Conservation (phyloP, 805 yeast genomes). For the Schwanniomyces occidentalis region DNA sequence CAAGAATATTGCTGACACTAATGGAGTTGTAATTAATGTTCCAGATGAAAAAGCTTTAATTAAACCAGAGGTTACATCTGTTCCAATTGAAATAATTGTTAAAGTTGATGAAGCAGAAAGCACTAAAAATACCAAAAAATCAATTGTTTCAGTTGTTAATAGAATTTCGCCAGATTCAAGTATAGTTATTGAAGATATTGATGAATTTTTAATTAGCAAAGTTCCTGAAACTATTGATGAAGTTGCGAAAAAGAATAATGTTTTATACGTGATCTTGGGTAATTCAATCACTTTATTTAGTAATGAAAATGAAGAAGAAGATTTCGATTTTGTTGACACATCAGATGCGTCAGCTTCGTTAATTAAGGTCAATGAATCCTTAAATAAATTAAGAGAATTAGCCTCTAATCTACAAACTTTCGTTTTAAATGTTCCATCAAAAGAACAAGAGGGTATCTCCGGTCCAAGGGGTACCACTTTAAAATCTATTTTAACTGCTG, state of each 20-base stretch:
- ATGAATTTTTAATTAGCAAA: slow-evolving; percentile 53
- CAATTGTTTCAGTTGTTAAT: slow-evolving; percentile 73
- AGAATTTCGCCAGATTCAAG: slow-evolving; percentile 67
- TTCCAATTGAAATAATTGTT: slow-evolving; percentile 64
- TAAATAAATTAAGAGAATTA: slow-evolving; percentile 59
- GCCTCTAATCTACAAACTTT: slow-evolving; percentile 54
- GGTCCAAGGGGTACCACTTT: slow-evolving; percentile 67
- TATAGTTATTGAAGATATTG: slow-evolving; percentile 60
- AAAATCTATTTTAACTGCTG: slow-evolving; percentile 38
- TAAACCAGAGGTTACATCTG: slow-evolving; percentile 39
- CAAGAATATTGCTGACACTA: slow-evolving; percentile 35
- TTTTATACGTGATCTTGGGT: slow-evolving; percentile 62
- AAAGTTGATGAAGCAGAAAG: slow-evolving; percentile 44
- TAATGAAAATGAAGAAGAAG: slow-evolving; percentile 43
- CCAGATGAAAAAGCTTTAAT: slow-evolving; percentile 41
- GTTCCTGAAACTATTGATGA: slow-evolving; percentile 42
- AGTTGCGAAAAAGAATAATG: slow-evolving; percentile 47
- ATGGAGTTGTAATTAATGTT: slow-evolving; percentile 39
- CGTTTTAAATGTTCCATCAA: slow-evolving; percentile 51
- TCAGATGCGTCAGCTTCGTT: slow-evolving; percentile 60
- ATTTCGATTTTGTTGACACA: slow-evolving; percentile 69
- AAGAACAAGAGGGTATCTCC: slow-evolving; percentile 57
- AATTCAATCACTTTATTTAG: slow-evolving; percentile 55
- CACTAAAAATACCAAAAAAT: slow-evolving; percentile 64
- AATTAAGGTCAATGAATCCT: slow-evolving; percentile 50